Evolutionary conservation across 257 asterid genomes (phyloP), one percentile per base, ranked within the genome.

Genomic region (Jacaranda copaia): DNA sequence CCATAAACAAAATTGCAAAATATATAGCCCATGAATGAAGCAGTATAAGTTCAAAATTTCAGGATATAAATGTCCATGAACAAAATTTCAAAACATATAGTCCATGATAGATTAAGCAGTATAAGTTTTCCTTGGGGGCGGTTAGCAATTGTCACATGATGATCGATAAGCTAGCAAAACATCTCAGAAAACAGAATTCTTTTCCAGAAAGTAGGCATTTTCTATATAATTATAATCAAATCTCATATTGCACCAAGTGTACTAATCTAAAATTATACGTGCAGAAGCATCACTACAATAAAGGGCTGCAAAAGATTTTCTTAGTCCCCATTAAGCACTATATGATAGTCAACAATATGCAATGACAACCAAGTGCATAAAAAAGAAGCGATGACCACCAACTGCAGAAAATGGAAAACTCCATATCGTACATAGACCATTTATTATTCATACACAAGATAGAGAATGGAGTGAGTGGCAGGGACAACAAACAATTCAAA

Each of bases 61-160:
- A 25, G 32, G 8, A 42, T 8, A n/a, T 42, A 59, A 59, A 49
- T 51, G 15, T 19, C 46, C 55, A 20, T 15, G 42, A 43, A 3
- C 36, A 32, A 19, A 64, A 45, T 18, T 15, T 55, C 57, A 45
- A 46, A 55, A 56, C 4, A 36, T 55, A 64, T 63, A 75, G 64
- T 64, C 75, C 72, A 73, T 61, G 53, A 72, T 80, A 51, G 35
- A 36, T n/a, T 32, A 48, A 58, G 73, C 59, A 76, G 68, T 68
- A 74, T 9, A 68, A 18, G 38, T 48, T 68, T 56, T 20, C 69
- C 62, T 42, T 5, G 49, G 77, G 72, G 25, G 64, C 52, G 20
- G 64, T 43, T 38, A 74, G 64, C 45, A 52, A 74, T 59, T 66
- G 19, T 60, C 55, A 58, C 11, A 69, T 43, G 32, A 53, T 53